Base-by-base conservation (phyloP, 2,329 filamentous ascomycete species). In the Cladosporium oxysporum region DNA sequence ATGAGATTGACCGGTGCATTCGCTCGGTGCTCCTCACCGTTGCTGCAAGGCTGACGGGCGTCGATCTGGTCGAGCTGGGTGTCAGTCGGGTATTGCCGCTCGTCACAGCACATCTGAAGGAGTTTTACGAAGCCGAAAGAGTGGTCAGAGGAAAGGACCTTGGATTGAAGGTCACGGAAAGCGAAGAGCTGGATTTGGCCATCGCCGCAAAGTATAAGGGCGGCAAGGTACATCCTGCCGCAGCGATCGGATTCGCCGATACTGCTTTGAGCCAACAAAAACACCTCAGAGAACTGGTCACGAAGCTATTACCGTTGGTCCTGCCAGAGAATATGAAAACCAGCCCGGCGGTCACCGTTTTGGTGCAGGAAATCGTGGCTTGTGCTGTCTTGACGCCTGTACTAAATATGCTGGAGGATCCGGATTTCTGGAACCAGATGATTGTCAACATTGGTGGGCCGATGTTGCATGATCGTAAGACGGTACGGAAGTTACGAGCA, bases 341-440 rank as follows among this genome's bases (percentile, higher is more conserved):
- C 35, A 97, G 95, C 76, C 86, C 91, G 67, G 88, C 91, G 50
- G 93, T 97, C 8, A 87, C 87, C 35, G 90, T 90, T 41, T 82
- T 99, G 63, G 85, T 97, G 67, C 89, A 91, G 71, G 96, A 99
- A 80, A 90, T 99, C 67, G 87, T 97, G n/a, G 85, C 92, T 26
- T 97, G 95, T 77, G 92, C 92, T n/a, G 89, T 99, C 47, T 82
- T 99, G 44, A 89, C 88, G 50, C 95, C 95, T 0, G 81, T 96
- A 26, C 84, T 97, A 75, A 88, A 90, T 72, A 82, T 93, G 68
- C 82, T 99, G 21, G 87, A 91, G 5, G 94, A 99, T 71, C 93
- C 96, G 1, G 96, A 99, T 80, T 96, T 91, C 10, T 99, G 94
- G 94, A 98, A 99, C 74, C 93, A 97, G 77, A 79, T 97, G 67